Base-by-base conservation (phyloP, 352 stramenopile genomes). In the Pythium guiyangense region DNA sequence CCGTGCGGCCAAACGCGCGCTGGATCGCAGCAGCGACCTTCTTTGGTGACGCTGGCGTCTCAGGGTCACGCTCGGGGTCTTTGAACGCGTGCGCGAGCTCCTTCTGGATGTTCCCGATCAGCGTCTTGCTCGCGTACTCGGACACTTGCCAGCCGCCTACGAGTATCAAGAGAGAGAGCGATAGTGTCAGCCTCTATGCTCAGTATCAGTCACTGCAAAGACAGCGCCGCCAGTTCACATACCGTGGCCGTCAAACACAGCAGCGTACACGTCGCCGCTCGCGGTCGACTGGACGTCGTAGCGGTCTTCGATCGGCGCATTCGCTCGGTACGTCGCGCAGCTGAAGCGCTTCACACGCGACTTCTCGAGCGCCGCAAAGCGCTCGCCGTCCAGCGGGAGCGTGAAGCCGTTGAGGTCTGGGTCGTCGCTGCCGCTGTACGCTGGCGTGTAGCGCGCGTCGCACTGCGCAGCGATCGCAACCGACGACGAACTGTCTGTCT, bases 231-330 rank as follows among this genome's bases (percentile, higher is more conserved):
- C 10, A 4, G 10, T 31, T 4, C n/a, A 62, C 64, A 34, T 50
- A 90, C 92, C 91, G 60, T 98, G 92, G 3, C 92, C 92, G 63
- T 98, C 92, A 49, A 96, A 80, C 27, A 96, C 92, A 22, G 76
- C 74, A 18, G 84, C 86, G 53, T 93, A 96, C 43, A 97, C 78
- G 59, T 93, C 84, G 45, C 91, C 88, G 22, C 78, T 75, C 15
- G 66, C 52, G 27, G 75, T 74, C 11, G 77, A 64, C 46, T 92
- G 74, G 49, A 96, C 79, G 50, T 86, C 71, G 57, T 84, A 91
- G 57, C 92, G 82, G 70, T 98, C 92, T 67, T 88, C 78, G 37
- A 86, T 89, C 18, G 79, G 79, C 37, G 79, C 73, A 46, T 86
- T 89, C 52, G 79, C 79, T 49, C 78, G 78, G 70, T 89, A 89